Evolutionary conservation across 371 early-diverging fungal genomes (phyloP).

Genomic region (Mucor lusitanicus): DNA sequence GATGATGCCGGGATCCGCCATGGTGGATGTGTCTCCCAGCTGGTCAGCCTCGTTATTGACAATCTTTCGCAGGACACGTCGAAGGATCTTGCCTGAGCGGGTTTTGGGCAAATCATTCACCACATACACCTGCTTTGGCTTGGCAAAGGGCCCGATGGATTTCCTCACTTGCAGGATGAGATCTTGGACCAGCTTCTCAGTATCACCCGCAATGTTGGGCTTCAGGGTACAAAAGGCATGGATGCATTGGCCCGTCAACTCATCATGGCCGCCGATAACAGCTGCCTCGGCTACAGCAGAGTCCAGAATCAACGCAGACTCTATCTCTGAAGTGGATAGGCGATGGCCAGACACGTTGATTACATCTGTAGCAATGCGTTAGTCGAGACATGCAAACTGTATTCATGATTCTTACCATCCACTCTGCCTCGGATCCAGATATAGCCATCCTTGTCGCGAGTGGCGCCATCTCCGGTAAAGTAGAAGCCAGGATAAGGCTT

Average conservation of each 20-base stretch:
- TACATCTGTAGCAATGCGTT: slow-evolving; percentile 56
- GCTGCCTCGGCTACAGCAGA: slow-evolving; percentile 90
- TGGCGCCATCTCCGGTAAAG: slow-evolving; percentile 89
- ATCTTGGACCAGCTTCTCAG: slow-evolving; percentile 57
- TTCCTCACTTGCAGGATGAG: slow-evolving; percentile 80
- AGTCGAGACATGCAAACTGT: too few relatives aligned
- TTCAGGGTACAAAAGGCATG: slow-evolving; percentile 77
- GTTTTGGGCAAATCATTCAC: slow-evolving; percentile 96
- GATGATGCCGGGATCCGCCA: slow-evolving; percentile 72
- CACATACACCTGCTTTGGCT: slow-evolving; percentile 86
- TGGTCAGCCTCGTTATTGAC: slow-evolving; percentile 83
- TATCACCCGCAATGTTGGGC: slow-evolving; percentile 37
- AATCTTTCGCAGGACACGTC: slow-evolving; percentile 92
- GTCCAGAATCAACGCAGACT: slow-evolving; percentile 82
- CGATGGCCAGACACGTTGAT: slow-evolving; percentile 99
- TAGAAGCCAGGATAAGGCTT: slow-evolving; percentile 85
- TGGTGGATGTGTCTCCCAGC: slow-evolving; percentile 87
- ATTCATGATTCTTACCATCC: slow-evolving; percentile 6
- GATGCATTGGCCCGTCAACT: slow-evolving; percentile 89
- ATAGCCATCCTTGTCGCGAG: slow-evolving; percentile 88
- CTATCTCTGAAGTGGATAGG: slow-evolving; percentile 95
- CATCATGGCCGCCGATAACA: slow-evolving; percentile 91
- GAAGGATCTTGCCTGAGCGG: slow-evolving; percentile 96
- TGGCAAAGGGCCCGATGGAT: slow-evolving; percentile 93
- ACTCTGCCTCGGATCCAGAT: slow-evolving; percentile 72